Evolutionary conservation across 306 rosid genomes (phyloP).

Genomic region (Canavalia gladiata): DNA sequence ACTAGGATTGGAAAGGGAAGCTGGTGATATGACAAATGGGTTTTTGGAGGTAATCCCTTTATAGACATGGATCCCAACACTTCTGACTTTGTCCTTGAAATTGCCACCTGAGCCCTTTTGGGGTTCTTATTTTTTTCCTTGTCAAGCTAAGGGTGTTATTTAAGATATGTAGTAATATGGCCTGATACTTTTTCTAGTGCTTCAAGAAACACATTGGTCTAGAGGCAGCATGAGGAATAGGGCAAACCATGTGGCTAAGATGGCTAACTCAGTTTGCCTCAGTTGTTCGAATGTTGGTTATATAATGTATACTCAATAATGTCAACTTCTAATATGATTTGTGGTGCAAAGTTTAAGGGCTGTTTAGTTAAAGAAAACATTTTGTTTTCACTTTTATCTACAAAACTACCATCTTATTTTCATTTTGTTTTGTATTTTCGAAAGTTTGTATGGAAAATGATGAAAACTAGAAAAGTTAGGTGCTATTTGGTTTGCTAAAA

Average conservation of each 20-base stretch:
- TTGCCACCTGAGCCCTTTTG: not conserved
- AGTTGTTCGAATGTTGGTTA: slow-evolving; percentile 7
- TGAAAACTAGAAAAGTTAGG: too few relatives aligned
- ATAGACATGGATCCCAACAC: not conserved
- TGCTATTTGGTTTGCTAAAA: too few relatives aligned
- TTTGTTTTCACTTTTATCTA: not conserved
- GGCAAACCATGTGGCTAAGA: not conserved
- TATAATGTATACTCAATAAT: slow-evolving; percentile 7
- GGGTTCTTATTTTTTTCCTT: not conserved
- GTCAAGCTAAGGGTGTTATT: not conserved
- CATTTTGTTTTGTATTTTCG: not conserved
- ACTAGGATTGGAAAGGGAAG: not conserved
- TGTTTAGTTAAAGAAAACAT: not conserved
- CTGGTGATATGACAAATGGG: not conserved
- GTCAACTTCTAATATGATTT: not conserved
- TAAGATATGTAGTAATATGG: not conserved
- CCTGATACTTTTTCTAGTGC: not conserved
- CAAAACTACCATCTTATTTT: too few relatives aligned
- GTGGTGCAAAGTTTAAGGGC: not conserved
- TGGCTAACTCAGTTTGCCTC: not conserved
- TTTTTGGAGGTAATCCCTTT: not conserved
- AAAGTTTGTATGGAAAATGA: not conserved
- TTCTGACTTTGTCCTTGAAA: not conserved
- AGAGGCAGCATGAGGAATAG: not conserved
- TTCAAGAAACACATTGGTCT: not conserved